Conservation (phyloP, 2,329 filamentous ascomycete species). For the Colletotrichum kahawae region DNA sequence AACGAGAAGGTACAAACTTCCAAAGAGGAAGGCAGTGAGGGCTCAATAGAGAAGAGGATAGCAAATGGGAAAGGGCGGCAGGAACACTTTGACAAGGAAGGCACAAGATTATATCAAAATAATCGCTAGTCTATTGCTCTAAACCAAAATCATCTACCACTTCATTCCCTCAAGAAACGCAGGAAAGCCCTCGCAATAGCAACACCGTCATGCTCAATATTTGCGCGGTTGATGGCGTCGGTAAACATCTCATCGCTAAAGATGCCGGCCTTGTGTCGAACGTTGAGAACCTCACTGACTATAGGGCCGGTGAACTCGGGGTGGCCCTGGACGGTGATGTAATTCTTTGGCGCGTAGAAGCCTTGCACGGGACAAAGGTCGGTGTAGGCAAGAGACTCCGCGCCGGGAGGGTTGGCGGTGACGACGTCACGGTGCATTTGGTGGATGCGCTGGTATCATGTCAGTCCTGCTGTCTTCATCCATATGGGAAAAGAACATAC, state of each 20-base stretch:
- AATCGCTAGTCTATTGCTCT: constrained; percentile 18
- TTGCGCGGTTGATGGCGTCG: constrained; percentile 71
- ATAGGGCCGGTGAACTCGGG: constrained; percentile 82
- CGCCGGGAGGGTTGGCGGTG: constrained; percentile 63
- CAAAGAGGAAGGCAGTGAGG: too few relatives aligned
- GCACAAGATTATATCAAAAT: not conserved
- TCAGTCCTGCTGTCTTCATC: not conserved
- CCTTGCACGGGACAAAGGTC: constrained; percentile 76
- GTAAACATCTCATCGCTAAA: constrained; percentile 72
- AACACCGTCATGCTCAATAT: constrained; percentile 79
- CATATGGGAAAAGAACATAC: constrained; percentile 34
- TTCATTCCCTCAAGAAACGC: constrained; percentile 71
- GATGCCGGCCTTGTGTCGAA: constrained; percentile 69
- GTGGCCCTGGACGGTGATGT: constrained; percentile 84
- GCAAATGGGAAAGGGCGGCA: too few relatives aligned
- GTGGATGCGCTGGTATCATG: constrained; percentile 64
- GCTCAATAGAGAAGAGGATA: too few relatives aligned
- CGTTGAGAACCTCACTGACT: constrained; percentile 69
- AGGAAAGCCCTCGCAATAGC: constrained; percentile 76
- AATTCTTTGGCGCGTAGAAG: constrained; percentile 70
- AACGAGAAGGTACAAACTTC: too few relatives aligned
- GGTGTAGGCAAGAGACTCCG: constrained; percentile 68
- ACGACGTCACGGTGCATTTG: constrained; percentile 90
- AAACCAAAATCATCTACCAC: not conserved
- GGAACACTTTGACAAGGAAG: too few relatives aligned